Percentiles rank a stretch among this genome's conserved stretches.
These are phyloP conservation scores for Rhododendron molle DNA, from an alignment of 148 eudicot species.

Conservation along the genomic window DNA sequence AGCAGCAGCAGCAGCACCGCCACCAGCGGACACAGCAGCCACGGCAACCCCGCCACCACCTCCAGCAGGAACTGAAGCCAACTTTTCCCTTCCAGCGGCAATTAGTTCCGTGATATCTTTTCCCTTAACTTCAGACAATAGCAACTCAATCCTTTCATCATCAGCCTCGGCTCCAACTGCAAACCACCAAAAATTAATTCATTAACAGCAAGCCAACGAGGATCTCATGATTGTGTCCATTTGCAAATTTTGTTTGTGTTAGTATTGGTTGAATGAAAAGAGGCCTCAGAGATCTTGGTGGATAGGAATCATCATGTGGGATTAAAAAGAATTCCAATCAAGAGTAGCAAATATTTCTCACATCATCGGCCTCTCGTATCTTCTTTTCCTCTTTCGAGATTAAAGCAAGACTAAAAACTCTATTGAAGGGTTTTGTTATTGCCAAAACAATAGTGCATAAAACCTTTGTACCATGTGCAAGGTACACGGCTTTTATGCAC, in stretches of 20 bases:
- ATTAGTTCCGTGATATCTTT: conserved; percentile 68
- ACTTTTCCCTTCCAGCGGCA: conserved; percentile 79
- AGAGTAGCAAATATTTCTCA: not conserved
- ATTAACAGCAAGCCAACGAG: not conserved
- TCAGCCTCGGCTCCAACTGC: conserved; percentile 82
- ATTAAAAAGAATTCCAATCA: not conserved
- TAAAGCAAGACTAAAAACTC: not conserved
- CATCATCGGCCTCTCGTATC: not conserved
- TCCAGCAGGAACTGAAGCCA: conserved; percentile 84
- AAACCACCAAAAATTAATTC: not conserved
- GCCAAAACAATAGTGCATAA: no score
- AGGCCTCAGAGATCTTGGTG: conserved; percentile 8
- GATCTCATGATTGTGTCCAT: not conserved
- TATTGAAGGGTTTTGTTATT: no score
- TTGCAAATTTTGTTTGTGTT: not conserved
- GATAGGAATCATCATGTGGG: not conserved
- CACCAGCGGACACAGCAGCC: conserved; percentile 50
- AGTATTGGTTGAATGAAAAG: not conserved
- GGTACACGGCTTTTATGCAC: no score
- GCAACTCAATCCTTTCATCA: conserved; percentile 54
- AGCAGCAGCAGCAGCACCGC: conserved; percentile 44
- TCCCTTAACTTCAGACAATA: conserved; percentile 56
- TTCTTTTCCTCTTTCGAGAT: not conserved
- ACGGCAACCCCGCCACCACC: conserved; percentile 63
- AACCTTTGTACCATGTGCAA: no score